Evolutionary conservation across 257 asterid species (phyloP), one percentile per base, ranked within the genome.

Genomic region (Scutellaria minor): DNA sequence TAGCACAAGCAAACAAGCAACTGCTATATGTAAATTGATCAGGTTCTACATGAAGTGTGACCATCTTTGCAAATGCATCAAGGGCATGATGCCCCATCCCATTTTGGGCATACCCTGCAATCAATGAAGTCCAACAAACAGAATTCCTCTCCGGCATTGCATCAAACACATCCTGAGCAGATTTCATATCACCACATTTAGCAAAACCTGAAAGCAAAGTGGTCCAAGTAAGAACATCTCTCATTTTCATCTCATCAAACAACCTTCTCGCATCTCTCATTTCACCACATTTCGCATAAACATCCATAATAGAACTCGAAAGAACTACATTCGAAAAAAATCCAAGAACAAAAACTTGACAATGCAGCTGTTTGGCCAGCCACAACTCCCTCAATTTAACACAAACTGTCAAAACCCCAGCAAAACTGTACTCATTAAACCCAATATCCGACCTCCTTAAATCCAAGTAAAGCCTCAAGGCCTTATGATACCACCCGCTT

Each of bases 171-270:
- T 75, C 83, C 73, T 64, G 81, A 6, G 98, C 94, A 0, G 86
- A 88, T 53, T 69, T 63, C 92, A 86, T 84, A 73, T 86, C 83
- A 10, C 92, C 92, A 20, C 72, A 79, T 71, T 60, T 82, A 15
- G 93, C 85, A 63, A 85, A 86, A 51, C 90, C 98, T 1, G 93
- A 85, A 59, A 92, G 83, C 83, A 92, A 78, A 58, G 90, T 88
- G 79, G 98, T 92, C 92, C 96, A 92, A 69, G 90, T 83, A 69
- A 85, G 81, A 75, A 86, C 79, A 55, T 89, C 96, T 80, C 78
- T 85, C 64, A 10, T 67, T 22, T 22, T 70, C 89, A 92, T 88
- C 79, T 82, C 86, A 83, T 83, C 87, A 83, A 92, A 89, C 78
- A 89, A 71, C 70, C 75, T 79, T 76, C 86, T 82, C 9, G 92